These are phyloP conservation scores for Lactarius evosmus DNA, from an alignment of 768 basidiomycete genomes.

Conservation along the genomic window DNA sequence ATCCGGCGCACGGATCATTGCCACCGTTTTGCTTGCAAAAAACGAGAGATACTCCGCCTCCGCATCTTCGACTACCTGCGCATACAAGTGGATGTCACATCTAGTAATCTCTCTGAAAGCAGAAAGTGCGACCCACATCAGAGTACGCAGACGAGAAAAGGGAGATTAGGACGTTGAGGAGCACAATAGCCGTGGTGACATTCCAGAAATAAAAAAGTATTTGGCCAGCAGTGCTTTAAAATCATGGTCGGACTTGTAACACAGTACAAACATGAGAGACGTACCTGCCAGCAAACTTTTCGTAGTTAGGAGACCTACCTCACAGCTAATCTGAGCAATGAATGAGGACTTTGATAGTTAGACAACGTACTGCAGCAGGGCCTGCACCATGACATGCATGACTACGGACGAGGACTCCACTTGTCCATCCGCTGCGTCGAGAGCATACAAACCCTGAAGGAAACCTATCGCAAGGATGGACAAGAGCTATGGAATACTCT, in stretches of 20 bases:
- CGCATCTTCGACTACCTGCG: constrained; percentile 74
- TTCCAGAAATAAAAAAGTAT: constrained; percentile 86
- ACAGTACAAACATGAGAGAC: background rate
- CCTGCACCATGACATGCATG: constrained; percentile 70
- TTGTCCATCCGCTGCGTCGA: constrained; percentile 87
- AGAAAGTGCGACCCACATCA: constrained; percentile 52
- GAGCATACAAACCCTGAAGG: constrained; percentile 79
- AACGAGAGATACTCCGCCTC: constrained; percentile 89
- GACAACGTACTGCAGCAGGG: constrained; percentile 65
- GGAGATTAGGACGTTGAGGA: constrained; percentile 94
- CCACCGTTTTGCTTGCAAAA: constrained; percentile 83
- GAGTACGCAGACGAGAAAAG: constrained; percentile 90
- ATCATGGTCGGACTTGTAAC: background rate
- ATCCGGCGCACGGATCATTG: constrained; percentile 84
- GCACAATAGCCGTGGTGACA: constrained; percentile 73
- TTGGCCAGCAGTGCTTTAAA: constrained; percentile 52
- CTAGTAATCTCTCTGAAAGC: background rate
- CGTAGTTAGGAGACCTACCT: constrained; percentile 16
- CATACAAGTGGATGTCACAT: constrained; percentile 1
- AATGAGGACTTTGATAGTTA: background rate
- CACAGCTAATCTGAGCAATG: background rate
- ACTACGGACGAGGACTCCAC: constrained; percentile 33
- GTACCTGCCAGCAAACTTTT: constrained; percentile 24
- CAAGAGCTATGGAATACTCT: constrained; percentile 50
- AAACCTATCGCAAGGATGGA: constrained; percentile 84